A percentile compares a stretch with the other conserved stretches of the same genome.
These are phyloP conservation scores for Populus trichocarpa DNA, from an alignment of 441 rosid species.

Conservation along the genomic window DNA sequence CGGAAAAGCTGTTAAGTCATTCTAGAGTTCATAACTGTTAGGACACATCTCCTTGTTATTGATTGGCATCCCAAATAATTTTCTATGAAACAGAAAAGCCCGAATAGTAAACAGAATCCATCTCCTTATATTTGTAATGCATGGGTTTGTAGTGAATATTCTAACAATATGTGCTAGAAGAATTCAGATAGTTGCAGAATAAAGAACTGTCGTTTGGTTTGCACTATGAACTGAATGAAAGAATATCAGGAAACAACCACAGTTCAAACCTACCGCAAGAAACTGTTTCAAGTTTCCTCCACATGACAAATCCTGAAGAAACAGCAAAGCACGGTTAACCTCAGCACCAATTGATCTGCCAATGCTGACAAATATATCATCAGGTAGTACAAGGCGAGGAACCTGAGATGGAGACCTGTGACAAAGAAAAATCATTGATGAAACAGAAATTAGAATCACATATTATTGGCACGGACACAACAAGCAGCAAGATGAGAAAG, in stretches of 20 bases:
- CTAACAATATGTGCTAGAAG: not conserved
- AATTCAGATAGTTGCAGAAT: not conserved
- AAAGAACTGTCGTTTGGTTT: not conserved
- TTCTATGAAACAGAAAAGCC: too few relatives aligned
- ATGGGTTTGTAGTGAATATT: not conserved
- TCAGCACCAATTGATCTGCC: constrained; percentile 60
- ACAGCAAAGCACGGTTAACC: constrained; percentile 59
- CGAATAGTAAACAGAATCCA: not conserved
- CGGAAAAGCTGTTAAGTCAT: not conserved
- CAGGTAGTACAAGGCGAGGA: constrained; percentile 77
- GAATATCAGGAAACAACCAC: not conserved
- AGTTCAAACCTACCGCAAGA: constrained; percentile 46
- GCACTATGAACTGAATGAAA: constrained; percentile 3
- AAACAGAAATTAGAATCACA: constrained; percentile 1
- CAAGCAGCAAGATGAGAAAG: constrained; percentile 6
- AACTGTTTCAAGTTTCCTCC: constrained; percentile 72
- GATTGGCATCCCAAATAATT: not conserved
- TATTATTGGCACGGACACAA: not conserved
- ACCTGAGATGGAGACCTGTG: constrained; percentile 59
- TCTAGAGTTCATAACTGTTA: not conserved
- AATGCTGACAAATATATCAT: constrained; percentile 60
- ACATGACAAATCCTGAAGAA: constrained; percentile 72
- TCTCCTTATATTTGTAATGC: not conserved
- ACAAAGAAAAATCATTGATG: constrained; percentile 7
- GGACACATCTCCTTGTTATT: not conserved